Evolutionary conservation across 768 basidiomycete genomes (phyloP).

Genomic region (Suillus alpinus): DNA sequence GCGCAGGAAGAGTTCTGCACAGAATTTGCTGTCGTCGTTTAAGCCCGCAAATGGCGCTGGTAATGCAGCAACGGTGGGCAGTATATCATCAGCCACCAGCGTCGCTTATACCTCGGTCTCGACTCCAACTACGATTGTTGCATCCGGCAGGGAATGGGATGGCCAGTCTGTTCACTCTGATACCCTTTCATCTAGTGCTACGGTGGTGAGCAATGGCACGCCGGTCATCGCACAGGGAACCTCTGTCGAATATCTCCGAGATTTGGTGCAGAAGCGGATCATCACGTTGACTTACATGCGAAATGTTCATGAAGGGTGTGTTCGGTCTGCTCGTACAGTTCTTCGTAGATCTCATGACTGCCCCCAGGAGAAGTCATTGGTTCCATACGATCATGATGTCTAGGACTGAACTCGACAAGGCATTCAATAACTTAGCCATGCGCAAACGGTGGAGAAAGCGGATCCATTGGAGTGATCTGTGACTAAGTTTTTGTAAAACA

Average conservation of each 20-base stretch:
- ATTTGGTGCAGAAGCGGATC: slow-evolving; percentile 80
- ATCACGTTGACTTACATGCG: slow-evolving; percentile 83
- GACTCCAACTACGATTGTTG: slow-evolving; percentile 36
- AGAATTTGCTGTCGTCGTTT: slow-evolving; percentile 79
- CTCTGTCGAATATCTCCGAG: slow-evolving; percentile 75
- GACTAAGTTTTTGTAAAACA: slow-evolving; percentile 29
- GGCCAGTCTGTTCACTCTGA: slow-evolving; percentile 63
- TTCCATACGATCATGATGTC: slow-evolving; percentile 85
- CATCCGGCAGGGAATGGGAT: slow-evolving; percentile 64
- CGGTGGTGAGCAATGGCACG: slow-evolving; percentile 35
- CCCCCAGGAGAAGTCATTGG: slow-evolving; percentile 73
- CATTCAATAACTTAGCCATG: slow-evolving; percentile 73
- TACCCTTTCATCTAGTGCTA: slow-evolving; percentile 36
- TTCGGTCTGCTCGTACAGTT: slow-evolving; percentile 13
- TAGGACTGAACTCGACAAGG: slow-evolving; percentile 66
- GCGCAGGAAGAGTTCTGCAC: slow-evolving; percentile 84
- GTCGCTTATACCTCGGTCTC: slow-evolving; percentile 37
- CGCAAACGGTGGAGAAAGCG: slow-evolving; percentile 60
- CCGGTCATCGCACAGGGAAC: slow-evolving; percentile 51
- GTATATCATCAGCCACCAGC: slow-evolving; percentile 34
- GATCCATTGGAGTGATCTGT: not conserved
- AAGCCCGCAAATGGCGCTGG: slow-evolving; percentile 34
- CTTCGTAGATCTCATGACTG: slow-evolving; percentile 3
- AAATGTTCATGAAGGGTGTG: slow-evolving; percentile 84
- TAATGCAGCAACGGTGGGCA: slow-evolving; percentile 29